Conservation (phyloP, 2,329 filamentous ascomycete species). For the Cladophialophora bantiana region DNA sequence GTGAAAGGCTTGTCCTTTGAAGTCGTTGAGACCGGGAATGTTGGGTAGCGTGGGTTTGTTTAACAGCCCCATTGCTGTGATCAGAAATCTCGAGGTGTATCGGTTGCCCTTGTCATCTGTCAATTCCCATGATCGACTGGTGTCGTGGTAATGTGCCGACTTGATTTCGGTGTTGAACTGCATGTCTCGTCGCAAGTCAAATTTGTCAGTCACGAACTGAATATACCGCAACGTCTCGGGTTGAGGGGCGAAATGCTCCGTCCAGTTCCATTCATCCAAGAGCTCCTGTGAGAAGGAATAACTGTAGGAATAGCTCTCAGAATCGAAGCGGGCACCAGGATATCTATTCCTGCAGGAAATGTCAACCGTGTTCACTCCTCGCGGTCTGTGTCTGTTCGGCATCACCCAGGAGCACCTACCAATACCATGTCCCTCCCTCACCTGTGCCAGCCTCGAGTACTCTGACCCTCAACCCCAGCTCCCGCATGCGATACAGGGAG, state of each 20-base stretch:
- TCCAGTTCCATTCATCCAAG: constrained; percentile 37
- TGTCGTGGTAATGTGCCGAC: constrained; percentile 30
- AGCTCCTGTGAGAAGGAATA: constrained; percentile 41
- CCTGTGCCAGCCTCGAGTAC: constrained; percentile 26
- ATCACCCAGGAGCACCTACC: constrained; percentile 9
- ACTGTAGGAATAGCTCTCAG: constrained; percentile 42
- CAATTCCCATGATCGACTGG: constrained; percentile 30
- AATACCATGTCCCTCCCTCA: constrained; percentile 26
- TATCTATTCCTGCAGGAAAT: constrained; percentile 27
- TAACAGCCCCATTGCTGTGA: constrained; percentile 33
- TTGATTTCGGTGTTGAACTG: constrained; percentile 42
- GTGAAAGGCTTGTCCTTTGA: constrained; percentile 40
- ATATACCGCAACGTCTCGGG: constrained; percentile 52
- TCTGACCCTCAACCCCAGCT: constrained; percentile 50
- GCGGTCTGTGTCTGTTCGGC: background rate
- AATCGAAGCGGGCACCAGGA: constrained; percentile 48
- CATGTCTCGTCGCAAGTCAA: constrained; percentile 48
- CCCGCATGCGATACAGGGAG: constrained; percentile 50
- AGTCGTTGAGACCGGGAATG: constrained; percentile 40
- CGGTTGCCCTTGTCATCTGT: constrained; percentile 21
- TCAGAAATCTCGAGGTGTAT: constrained; percentile 31
- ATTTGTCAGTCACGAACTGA: constrained; percentile 52
- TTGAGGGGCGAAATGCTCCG: constrained; percentile 34
- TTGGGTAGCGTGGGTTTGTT: constrained; percentile 39
- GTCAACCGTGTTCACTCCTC: background rate